Percentiles rank a stretch among this genome's conserved stretches.
Conservation (phyloP, 306 rosid genomes). For the Cotoneaster glaucophyllus region DNA sequence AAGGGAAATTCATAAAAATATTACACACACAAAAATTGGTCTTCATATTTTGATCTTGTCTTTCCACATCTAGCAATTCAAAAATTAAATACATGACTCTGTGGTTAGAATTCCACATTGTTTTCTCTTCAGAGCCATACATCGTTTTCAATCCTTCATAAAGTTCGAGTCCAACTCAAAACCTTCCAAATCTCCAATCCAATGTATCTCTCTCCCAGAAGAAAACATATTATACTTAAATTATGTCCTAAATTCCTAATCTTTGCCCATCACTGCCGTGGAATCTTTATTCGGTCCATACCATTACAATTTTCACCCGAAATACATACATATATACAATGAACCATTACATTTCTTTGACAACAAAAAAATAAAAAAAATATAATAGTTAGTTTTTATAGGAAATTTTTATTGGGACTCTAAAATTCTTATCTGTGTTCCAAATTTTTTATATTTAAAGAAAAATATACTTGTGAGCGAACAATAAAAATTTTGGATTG, state of each 20-base stretch:
- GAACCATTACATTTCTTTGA: too few relatives aligned
- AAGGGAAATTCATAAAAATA: neutral
- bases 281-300: neutral
- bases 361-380: too few relatives aligned
- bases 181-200: neutral
- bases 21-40: neutral
- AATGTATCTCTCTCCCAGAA: neutral
- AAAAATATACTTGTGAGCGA: too few relatives aligned
- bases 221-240: neutral
- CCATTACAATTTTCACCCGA: neutral
- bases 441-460: too few relatives aligned
- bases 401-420: fast-evolving
- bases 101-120: neutral
- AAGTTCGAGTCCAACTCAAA: neutral
- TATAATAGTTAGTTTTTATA: too few relatives aligned
- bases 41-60: neutral
- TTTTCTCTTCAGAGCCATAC: neutral
- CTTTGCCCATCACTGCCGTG: neutral
- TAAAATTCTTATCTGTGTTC: too few relatives aligned
- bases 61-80: neutral
- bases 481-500: too few relatives aligned
- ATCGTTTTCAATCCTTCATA: neutral
- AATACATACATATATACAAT: neutral
- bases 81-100: neutral
- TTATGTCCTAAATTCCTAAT: neutral